phyloP scores from a whole-genome alignment of 2,329 filamentous ascomycete species.

The Penicillium sp. region DNA sequence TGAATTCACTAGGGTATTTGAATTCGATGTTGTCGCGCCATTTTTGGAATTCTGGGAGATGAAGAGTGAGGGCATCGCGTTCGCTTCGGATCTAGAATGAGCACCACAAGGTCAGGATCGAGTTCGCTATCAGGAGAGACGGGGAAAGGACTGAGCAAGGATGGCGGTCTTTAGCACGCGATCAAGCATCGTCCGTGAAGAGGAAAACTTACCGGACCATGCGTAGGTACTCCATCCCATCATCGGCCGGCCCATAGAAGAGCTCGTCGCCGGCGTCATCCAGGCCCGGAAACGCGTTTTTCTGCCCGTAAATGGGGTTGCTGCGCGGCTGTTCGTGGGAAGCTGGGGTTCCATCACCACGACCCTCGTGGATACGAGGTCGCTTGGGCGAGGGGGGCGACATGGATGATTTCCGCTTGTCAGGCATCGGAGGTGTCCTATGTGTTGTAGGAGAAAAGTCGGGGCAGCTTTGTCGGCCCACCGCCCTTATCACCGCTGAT shows the following conservation, averaged over 20 bases:
- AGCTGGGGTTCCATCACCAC: constrained; percentile 26
- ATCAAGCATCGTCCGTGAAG: constrained; percentile 9
- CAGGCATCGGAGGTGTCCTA: constrained; percentile 34
- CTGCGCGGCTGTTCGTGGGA: constrained; percentile 49
- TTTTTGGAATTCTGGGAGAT: constrained; percentile 59
- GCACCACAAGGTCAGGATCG: constrained; percentile 13
- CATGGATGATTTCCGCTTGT: constrained; percentile 38
- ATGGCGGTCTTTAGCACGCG: constrained; percentile 27
- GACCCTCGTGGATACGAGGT: constrained; percentile 34
- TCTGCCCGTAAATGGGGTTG: constrained; percentile 71
- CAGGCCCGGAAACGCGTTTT: constrained; percentile 70
- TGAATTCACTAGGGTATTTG: neutral
- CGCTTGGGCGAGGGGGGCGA: constrained; percentile 34
- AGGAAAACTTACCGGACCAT: constrained; percentile 67
- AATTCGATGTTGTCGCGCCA: neutral
- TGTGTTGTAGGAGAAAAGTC: constrained; percentile 20
- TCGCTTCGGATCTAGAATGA: constrained; percentile 71
- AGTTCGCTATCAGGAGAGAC: neutral
- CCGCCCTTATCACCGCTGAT: neutral
- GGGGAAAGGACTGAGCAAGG: neutral
- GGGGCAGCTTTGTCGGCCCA: constrained; percentile 27
- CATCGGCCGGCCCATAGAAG: constrained; percentile 69
- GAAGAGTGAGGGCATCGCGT: constrained; percentile 71
- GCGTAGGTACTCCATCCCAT: constrained; percentile 71
- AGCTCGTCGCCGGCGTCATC: constrained; percentile 59